These are phyloP conservation scores for Pseudocercospora macadamiae DNA, from an alignment of 2,329 filamentous ascomycete species.

Conservation along the genomic window DNA sequence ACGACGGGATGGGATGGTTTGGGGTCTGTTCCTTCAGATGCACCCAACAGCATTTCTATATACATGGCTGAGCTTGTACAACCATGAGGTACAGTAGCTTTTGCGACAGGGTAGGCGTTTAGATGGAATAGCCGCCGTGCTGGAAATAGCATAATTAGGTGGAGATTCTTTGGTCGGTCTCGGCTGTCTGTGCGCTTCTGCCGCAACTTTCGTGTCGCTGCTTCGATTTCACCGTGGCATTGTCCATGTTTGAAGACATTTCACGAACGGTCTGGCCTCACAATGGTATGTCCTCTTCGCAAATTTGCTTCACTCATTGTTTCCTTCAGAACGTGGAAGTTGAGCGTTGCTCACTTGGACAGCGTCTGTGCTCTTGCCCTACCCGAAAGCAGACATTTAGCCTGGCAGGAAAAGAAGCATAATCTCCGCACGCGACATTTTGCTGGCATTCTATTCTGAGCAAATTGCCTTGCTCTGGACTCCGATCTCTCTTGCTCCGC, in stretches of 20 bases:
- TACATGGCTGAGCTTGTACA: conserved; percentile 32
- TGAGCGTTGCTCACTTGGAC: no score
- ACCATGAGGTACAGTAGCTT: conserved; percentile 21
- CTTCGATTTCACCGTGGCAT: neutral
- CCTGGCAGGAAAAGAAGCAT: conserved; percentile 13
- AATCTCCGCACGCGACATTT: conserved; percentile 1
- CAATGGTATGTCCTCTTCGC: no score
- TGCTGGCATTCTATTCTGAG: conserved; percentile 18
- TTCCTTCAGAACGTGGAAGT: no score
- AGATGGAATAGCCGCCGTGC: conserved; percentile 23
- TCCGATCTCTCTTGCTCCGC: neutral
- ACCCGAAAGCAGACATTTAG: neutral
- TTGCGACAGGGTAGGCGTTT: neutral
- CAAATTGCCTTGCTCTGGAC: conserved; percentile 19
- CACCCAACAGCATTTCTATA: conserved; percentile 29
- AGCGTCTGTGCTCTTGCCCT: neutral
- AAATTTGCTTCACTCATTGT: no score
- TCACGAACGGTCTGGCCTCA: no score
- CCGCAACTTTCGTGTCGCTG: neutral
- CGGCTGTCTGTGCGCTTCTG: conserved; percentile 1
- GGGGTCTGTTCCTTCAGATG: conserved; percentile 5
- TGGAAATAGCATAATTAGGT: conserved; percentile 27
- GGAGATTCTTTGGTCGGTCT: conserved; percentile 9
- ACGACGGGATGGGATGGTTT: conserved; percentile 3
- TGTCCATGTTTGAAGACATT: no score